These are phyloP conservation scores for Claviceps monticola DNA, from an alignment of 2,329 filamentous ascomycete genomes.

Conservation along the genomic window DNA sequence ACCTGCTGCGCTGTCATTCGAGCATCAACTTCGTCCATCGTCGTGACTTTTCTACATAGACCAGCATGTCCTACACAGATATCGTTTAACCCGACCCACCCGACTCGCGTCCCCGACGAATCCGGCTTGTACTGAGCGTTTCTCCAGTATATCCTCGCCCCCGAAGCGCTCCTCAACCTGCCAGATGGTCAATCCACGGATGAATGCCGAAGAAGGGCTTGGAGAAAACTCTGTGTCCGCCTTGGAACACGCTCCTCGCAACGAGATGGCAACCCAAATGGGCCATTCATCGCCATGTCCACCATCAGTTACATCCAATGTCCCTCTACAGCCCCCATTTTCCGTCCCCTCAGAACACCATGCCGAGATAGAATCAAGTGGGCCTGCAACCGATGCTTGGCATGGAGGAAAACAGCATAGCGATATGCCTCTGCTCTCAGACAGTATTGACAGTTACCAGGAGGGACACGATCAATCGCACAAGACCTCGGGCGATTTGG, in stretches of 20 bases:
- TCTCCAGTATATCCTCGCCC: background rate
- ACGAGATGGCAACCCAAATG: slow-evolving; percentile 5
- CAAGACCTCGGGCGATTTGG: background rate
- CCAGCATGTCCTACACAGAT: background rate
- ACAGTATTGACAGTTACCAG: background rate
- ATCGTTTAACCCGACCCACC: slow-evolving; percentile 1
- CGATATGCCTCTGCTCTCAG: slow-evolving; percentile 3
- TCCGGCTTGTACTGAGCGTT: background rate
- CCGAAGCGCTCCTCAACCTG: no score
- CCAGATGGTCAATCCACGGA: background rate
- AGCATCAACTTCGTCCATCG: background rate
- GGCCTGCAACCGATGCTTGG: slow-evolving; percentile 9
- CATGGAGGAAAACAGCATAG: slow-evolving; percentile 8
- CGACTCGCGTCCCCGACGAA: background rate
- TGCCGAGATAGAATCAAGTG: background rate
- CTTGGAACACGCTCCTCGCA: slow-evolving; percentile 7
- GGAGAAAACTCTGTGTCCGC: slow-evolving; percentile 10
- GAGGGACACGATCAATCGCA: background rate
- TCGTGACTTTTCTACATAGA: background rate
- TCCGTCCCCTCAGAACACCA: slow-evolving; percentile 1
- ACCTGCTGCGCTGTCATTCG: background rate
- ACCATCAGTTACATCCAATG: slow-evolving; percentile 3
- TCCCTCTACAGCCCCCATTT: slow-evolving; percentile 4
- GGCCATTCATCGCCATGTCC: slow-evolving; percentile 4
- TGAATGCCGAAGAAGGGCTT: background rate